phyloP scores from a whole-genome alignment of 805 yeast species.

The Candida chauliodis region DNA sequence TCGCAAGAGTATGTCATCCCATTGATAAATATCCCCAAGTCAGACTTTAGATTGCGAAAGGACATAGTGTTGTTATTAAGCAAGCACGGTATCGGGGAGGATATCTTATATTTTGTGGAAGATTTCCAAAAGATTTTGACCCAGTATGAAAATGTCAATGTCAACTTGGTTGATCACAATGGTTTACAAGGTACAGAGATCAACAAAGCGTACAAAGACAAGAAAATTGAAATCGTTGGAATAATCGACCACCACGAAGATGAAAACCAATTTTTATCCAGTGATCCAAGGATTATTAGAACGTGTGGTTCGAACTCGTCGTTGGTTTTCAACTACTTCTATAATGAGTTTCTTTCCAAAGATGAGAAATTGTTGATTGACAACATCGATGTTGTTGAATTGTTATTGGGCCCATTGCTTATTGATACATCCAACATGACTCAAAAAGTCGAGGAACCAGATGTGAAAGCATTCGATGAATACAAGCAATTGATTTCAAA shows the following conservation, averaged over 20 bases:
- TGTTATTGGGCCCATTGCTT: constrained; percentile 65
- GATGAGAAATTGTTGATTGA: constrained; percentile 15
- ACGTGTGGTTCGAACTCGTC: constrained; percentile 78
- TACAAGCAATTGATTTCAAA: constrained; percentile 27
- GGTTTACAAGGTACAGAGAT: constrained; percentile 50
- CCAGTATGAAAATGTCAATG: constrained; percentile 21
- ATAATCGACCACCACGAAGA: constrained; percentile 91
- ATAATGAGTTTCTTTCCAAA: constrained; percentile 17
- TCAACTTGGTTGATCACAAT: constrained; percentile 84
- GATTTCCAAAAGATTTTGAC: constrained; percentile 44
- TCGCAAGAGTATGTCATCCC: constrained; percentile 52
- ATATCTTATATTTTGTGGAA: constrained; percentile 60
- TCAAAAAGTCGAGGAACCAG: constrained; percentile 60
- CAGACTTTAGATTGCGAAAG: constrained; percentile 64
- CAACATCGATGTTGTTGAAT: constrained; percentile 34
- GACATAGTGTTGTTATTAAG: constrained; percentile 61
- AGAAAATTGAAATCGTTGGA: constrained; percentile 34
- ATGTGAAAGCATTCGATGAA: constrained; percentile 40
- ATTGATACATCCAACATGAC: constrained; percentile 73
- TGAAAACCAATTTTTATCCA: constrained; percentile 45
- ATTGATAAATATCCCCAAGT: constrained; percentile 63
- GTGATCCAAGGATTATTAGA: constrained; percentile 58
- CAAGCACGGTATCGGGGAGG: constrained; percentile 42
- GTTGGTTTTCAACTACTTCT: constrained; percentile 66
- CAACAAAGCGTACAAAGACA: constrained; percentile 14